Base-by-base conservation (phyloP, 306 rosid genomes). In the Abrus pulchellus region DNA sequence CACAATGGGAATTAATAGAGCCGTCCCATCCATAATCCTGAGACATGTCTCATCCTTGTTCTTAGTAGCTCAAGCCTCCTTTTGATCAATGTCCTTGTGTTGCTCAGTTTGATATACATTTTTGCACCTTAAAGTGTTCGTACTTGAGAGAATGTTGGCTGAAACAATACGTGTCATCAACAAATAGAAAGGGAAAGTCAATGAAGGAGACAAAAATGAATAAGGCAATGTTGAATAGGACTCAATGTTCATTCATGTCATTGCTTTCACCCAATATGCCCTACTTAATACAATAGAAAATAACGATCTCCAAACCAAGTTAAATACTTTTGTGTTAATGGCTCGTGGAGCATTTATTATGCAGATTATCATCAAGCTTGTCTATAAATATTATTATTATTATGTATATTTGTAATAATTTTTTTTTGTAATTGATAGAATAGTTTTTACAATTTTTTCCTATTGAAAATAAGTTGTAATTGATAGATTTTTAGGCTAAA, bases 1-100 rank as follows among this genome's bases (percentile, higher is more conserved):
- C 8, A 9, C 5, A 47, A 8, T 5, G 45, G 27, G 40, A 20
- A 55, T 20, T 72, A 61, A 33, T 28, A 64, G 48, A 59, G 33
- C 48, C 6, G 6, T 79, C 53, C 53, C 33, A 63, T 32, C 20
- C 61, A 44, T 73, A 73, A 50, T 53, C 67, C 2, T 43, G 48
- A 72, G 67, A 53, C 79, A 65, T 20, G 44, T 65, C 74, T n/a
- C 64, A 54, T 73, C 20, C 3, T 71, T 70, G 72, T 52, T 69
- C 55, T 60, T 14, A 7, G 10, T 1, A 59, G 6, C 53, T 50
- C 63, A 14, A 10, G 63, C 63, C 62, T 63, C 34, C 52, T 53
- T 64, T 12, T 62, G 55, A 30, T 73, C 43, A 8, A 2, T 73
- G 67, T 74, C 56, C 44, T 59, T 47, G 38, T 13, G 12, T 59